Base-by-base conservation (phyloP, 768 basidiomycete species). In the Phallus indusiatus region DNA sequence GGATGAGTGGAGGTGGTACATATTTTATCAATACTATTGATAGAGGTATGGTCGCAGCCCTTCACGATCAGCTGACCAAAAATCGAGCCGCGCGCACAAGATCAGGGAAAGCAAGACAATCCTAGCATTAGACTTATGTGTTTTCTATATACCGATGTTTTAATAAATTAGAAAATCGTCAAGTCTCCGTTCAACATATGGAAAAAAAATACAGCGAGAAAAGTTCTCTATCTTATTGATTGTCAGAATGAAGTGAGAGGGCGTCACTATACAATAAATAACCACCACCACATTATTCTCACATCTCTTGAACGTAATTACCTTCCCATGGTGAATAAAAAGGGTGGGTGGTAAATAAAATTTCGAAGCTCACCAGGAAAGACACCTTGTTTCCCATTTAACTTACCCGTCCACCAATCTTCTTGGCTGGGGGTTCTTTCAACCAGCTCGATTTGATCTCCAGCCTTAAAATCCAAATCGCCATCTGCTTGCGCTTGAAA, bases 381-480 rank as follows among this genome's bases (percentile, higher is more conserved):
- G 16, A 94, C 88, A 8, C 94, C 94, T 69, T 90, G 82, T 62
- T 70, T 69, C 7, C 93, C 93, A 63, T 90, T 84, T 64, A 95
- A 55, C 66, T 81, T 79, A 7, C 95, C 94, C 24, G 94, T 96
- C 95, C 95, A 98, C 94, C 94, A 97, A 68, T 98, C 94, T 68
- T 98, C 91, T 24, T 85, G 68, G 66, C 84, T 94, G 7, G 80
- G 81, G 17, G 86, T 85, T 71, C 81, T 82, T 71, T 94, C 86
- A 36, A 96, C 79, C 56, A 98, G 76, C 73, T 95, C 92, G 70
- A 98, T 97, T 64, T 80, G 77, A 71, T 97, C 94, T 16, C 95
- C 95, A 16, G 83, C 81, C 62, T 77, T 83, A 75, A 98, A 98
- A 0, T 86, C 87, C 58, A 98, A 74, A 71, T 98, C 95, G 1